Conservation (phyloP, 768 basidiomycete genomes). For the Imleria badia region DNA sequence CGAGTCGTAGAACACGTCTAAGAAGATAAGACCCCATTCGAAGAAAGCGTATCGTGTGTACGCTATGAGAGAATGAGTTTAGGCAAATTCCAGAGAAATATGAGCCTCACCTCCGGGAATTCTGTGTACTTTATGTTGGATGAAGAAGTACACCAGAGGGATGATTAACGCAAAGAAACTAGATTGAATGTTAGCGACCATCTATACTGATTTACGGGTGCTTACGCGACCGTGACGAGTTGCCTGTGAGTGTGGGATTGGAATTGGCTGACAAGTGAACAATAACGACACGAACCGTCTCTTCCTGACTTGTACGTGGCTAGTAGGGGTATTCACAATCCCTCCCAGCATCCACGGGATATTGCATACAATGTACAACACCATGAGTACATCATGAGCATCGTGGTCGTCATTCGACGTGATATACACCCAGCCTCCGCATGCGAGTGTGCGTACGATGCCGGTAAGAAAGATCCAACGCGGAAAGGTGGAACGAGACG, state of each 20-base stretch:
- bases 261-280: background rate
- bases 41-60: conserved; percentile 86
- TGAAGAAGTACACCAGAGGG: conserved; percentile 80
- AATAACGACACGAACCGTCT: conserved; percentile 45
- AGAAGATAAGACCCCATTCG: conserved; percentile 80
- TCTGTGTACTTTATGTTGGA: conserved; percentile 79
- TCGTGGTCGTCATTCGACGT: conserved; percentile 84
- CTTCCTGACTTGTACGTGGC: conserved; percentile 40
- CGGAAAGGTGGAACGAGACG: conserved; percentile 43
- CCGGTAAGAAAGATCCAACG: conserved; percentile 59
- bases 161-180: conserved; percentile 73
- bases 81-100: background rate
- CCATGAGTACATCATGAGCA: conserved; percentile 85
- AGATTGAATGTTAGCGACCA: conserved; percentile 5
- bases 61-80: conserved; percentile 43
- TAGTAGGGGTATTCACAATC: conserved; percentile 51
- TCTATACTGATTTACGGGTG: background rate
- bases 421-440: conserved; percentile 92
- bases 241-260: conserved; percentile 38
- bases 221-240: conserved; percentile 49
- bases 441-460: conserved; percentile 70
- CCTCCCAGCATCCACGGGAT: conserved; percentile 88
- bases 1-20: conserved; percentile 74
- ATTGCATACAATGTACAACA: conserved; percentile 79
- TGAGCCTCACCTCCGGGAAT: conserved; percentile 70